These are phyloP conservation scores for Prunella vulgaris DNA, from an alignment of 257 asterid species.

Conservation along the genomic window DNA sequence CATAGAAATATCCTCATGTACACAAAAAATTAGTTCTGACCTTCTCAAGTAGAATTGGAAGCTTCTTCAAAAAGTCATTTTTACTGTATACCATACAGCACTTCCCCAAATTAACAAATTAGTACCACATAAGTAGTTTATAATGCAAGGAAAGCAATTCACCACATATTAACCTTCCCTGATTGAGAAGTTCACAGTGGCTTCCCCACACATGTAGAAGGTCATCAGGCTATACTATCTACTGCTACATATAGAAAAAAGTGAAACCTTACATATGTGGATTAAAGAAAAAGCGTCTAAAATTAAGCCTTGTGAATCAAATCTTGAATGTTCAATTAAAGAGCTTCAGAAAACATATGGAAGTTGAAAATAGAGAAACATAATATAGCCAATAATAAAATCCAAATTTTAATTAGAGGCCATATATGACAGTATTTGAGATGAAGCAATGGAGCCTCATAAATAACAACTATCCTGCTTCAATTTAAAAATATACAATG, in stretches of 20 bases:
- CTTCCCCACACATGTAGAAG: not conserved
- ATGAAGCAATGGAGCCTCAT: slow-evolving; percentile 3
- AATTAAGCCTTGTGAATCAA: slow-evolving; percentile 1
- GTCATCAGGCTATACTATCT: not conserved
- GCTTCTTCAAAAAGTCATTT: not conserved
- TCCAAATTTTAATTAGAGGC: not conserved
- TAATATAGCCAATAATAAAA: not conserved
- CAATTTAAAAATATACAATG: not conserved
- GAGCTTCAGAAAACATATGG: slow-evolving; percentile 6
- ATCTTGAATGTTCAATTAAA: slow-evolving; percentile 4
- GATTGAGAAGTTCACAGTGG: not conserved
- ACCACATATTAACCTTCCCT: not conserved
- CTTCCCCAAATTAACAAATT: not conserved
- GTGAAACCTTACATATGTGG: not conserved
- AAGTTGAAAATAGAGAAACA: not conserved
- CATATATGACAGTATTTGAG: not conserved
- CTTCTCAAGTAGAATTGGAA: not conserved
- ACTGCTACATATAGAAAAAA: not conserved
- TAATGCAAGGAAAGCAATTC: not conserved
- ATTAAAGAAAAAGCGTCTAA: not conserved
- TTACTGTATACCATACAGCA: not conserved
- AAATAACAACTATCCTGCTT: slow-evolving; percentile 9
- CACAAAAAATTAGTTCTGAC: not conserved
- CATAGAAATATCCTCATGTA: not conserved
- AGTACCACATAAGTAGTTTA: not conserved